These are phyloP conservation scores for Alternaria arbusti DNA, from an alignment of 2,329 filamentous ascomycete species.

Conservation along the genomic window DNA sequence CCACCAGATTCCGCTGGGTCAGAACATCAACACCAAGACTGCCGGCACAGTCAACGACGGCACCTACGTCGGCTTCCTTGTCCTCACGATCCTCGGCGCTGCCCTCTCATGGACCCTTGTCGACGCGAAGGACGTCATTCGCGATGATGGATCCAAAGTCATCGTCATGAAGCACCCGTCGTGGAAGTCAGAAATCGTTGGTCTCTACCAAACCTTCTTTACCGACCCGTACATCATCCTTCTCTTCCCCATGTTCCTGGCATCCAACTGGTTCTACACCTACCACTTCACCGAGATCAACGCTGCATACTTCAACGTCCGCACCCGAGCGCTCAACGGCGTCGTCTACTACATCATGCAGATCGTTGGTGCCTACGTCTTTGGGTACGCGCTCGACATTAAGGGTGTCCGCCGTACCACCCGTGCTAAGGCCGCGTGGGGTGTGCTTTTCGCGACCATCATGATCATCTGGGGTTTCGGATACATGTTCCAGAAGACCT, in stretches of 20 bases:
- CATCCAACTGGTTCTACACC: slow-evolving; percentile 80
- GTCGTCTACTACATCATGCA: slow-evolving; percentile 81
- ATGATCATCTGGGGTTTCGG: slow-evolving; percentile 84
- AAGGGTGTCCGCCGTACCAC: slow-evolving; percentile 64
- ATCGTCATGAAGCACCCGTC: slow-evolving; percentile 91
- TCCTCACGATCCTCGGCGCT: slow-evolving; percentile 79
- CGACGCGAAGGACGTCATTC: slow-evolving; percentile 74
- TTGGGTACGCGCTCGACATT: slow-evolving; percentile 73
- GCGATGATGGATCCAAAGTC: slow-evolving; percentile 77
- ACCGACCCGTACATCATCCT: slow-evolving; percentile 75
- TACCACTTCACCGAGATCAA: slow-evolving; percentile 82
- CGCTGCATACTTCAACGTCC: slow-evolving; percentile 71
- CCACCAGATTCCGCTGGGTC: slow-evolving; percentile 71
- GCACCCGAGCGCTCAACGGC: slow-evolving; percentile 78
- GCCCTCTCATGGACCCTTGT: slow-evolving; percentile 71
- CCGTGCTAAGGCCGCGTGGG: slow-evolving; percentile 70
- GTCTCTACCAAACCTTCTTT: slow-evolving; percentile 74
- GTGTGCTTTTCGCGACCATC: slow-evolving; percentile 70
- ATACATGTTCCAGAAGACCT: slow-evolving; percentile 74
- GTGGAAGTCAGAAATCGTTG: slow-evolving; percentile 79
- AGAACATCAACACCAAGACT: slow-evolving; percentile 68
- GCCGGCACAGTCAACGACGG: slow-evolving; percentile 68
- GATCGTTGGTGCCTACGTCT: slow-evolving; percentile 75
- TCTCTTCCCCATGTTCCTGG: slow-evolving; percentile 82
- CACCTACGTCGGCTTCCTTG: slow-evolving; percentile 86